Evolutionary conservation across 495 filamentous ascomycete genomes (phyloP), one percentile per base, ranked within the genome.

Genomic region (Penicillium lividum): DNA sequence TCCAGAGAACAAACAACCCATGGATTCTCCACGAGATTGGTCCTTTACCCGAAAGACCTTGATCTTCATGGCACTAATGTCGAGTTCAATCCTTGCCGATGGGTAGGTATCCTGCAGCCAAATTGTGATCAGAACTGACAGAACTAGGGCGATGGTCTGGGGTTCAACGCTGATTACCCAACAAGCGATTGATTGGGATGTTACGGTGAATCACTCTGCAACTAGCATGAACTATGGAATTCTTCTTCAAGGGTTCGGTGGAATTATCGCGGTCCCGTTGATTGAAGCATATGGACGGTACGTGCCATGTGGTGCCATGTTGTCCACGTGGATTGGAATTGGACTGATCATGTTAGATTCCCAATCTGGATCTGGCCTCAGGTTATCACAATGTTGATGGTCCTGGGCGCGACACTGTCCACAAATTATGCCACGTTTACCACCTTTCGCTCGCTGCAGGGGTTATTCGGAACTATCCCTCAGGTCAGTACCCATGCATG

Each of bases 281-380:
- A 72, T 77, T 49, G 75, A 81, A 53, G 68, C 76, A 16, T 82
- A 75, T 63, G 81, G 80, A 40, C 69, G 80, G 69, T 79, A 59
- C 13, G 51, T 16, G 5, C 13, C 15, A 25, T 22, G 22, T 22
- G 22, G 22, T 22, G 22, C 22, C 22, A 22, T 22, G 33, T 36
- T 11, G 33, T 36, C 10, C 13, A 36, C 33, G 3, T 36, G 33
- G 33, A 11, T 5, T 40, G 38, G n/a, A 40, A 40, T 4, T 16
- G 38, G 38, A 5, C 33, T 53, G 53, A 51, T 59, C 66, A 33
- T 25, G 22, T 56, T 9, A 77, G 72, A 31, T 72, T 74, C 18
- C 81, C 82, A 5, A 70, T 82, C 27, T 75, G 81, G 60, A 73
- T 84, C 38, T 84, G 77, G 76, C 76, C 78, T 5, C 80, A 82